Conservation (phyloP, 2,329 filamentous ascomycete species). For the Aspergillus pseudonomiae region DNA sequence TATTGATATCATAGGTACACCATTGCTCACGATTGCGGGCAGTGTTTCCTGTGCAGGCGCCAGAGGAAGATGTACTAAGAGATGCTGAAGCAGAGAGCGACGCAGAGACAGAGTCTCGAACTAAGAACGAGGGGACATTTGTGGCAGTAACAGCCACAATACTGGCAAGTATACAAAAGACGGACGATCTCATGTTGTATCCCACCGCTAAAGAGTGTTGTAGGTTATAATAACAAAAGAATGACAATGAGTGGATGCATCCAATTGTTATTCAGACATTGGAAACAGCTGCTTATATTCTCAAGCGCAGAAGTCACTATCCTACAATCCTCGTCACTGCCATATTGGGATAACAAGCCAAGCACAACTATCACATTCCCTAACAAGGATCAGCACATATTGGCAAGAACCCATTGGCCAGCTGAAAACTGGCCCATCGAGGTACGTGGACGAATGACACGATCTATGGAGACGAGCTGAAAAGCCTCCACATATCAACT, state of each 20-base stretch:
- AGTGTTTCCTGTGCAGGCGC: conserved; percentile 24
- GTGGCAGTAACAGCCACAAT: background rate
- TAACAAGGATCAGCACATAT: background rate
- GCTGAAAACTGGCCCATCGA: background rate
- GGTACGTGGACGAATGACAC: background rate
- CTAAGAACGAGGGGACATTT: background rate
- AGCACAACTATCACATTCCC: background rate
- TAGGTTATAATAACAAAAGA: background rate
- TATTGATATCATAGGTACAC: conserved; percentile 36
- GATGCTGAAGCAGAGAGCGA: conserved; percentile 1
- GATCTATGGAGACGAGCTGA: background rate
- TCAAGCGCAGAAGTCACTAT: background rate
- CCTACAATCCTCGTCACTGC: background rate
- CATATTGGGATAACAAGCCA: background rate
- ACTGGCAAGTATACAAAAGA: background rate
- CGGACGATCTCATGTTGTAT: background rate
- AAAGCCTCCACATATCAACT: background rate
- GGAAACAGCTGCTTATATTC: background rate
- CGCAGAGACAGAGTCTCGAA: background rate
- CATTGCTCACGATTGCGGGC: conserved; percentile 30
- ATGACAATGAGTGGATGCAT: background rate
- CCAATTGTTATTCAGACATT: background rate
- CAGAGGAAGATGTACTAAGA: background rate
- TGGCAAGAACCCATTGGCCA: background rate
- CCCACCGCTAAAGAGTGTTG: background rate